Evolutionary conservation across 2,329 filamentous ascomycete species (phyloP), one percentile per base, ranked within the genome.

Genomic region (Microcera coccophila): DNA sequence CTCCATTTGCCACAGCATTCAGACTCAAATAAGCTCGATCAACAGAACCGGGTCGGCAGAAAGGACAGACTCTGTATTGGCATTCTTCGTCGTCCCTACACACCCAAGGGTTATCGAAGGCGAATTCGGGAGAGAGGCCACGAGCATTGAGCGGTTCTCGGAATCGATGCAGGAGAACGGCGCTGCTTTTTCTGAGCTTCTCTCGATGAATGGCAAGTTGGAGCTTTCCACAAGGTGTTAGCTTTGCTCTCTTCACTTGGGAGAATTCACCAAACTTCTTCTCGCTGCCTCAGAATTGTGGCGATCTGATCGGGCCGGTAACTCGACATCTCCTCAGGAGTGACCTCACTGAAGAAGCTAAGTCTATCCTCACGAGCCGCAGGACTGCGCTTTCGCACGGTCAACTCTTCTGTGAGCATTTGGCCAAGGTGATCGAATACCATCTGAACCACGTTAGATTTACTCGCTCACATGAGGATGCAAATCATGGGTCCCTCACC

Each of bases 21-120:
- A 82, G 61, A 49, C 73, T 75, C 17, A 81, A 59, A 45, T 63
- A 76, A 1, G 70, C 57, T 20, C 77, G 71, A 12, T 72, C 65
- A 17, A 62, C 57, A 19, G 62, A 67, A 1, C 58, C 60, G 4
- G 68, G 69, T 3, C 75, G 71, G 49, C 79, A 82, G 5, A 44
- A 46, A 3, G 70, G 67, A 47, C 78, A 82, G 32, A 71, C 65
- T 45, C 66, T 76, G 60, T 69, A 73, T 33, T 69, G 66, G 45
- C 78, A 82, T 54, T 78, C 73, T 1, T 66, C 52, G 1, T 54
- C 54, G 16, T 58, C 47, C 28, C 47, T 47, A 15, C 65, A 62
- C 5, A 71, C 50, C 71, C 70, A 75, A 12, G 67, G 62, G 40
- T 60, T 62, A 29, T 52, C 53, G 18, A 54, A 53, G n/a, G 53